Percentiles rank a stretch among this genome's conserved stretches.
Evolutionary conservation across 163 green algal species (phyloP).

Genomic region (Chlamydomonas reinhardtii): DNA sequence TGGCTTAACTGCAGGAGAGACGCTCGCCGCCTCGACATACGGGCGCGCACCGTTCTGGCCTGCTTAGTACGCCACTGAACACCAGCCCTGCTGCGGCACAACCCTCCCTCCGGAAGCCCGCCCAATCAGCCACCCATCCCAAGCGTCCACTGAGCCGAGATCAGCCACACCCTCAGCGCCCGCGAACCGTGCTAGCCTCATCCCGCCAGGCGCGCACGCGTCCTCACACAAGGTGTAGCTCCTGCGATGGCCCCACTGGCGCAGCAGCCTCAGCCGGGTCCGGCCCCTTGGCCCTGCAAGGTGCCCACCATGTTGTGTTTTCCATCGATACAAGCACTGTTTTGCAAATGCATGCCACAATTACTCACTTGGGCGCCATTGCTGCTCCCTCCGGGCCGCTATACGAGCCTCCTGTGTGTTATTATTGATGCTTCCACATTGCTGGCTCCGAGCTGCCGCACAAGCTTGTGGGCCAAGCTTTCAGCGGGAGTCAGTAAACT

Average conservation of each 20-base stretch:
- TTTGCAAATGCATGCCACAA: neutral
- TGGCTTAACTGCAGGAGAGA: neutral
- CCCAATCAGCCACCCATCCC: too few species aligned
- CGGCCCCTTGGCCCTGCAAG: conserved; percentile 9
- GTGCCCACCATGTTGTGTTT: too few species aligned
- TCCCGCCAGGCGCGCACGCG: too few species aligned
- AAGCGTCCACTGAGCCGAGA: neutral
- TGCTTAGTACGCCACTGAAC: too few species aligned
- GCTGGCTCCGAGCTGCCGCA: too few species aligned
- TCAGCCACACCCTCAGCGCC: too few species aligned
- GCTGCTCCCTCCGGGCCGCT: neutral
- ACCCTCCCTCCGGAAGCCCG: neutral
- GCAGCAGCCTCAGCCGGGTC: neutral
- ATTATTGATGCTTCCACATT: neutral
- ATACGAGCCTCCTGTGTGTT: neutral
- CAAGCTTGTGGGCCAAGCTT: too few species aligned
- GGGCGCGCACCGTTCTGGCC: neutral
- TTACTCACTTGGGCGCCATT: conserved; percentile 34
- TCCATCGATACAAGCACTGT: too few species aligned
- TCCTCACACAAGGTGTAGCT: conserved; percentile 44
- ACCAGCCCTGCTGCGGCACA: neutral
- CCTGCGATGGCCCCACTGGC: conserved; percentile 10
- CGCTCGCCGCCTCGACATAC: neutral
- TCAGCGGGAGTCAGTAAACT: too few species aligned
- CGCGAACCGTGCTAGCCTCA: too few species aligned